phyloP scores from a whole-genome alignment of 2,329 filamentous ascomycete species.

The Alternaria atra region DNA sequence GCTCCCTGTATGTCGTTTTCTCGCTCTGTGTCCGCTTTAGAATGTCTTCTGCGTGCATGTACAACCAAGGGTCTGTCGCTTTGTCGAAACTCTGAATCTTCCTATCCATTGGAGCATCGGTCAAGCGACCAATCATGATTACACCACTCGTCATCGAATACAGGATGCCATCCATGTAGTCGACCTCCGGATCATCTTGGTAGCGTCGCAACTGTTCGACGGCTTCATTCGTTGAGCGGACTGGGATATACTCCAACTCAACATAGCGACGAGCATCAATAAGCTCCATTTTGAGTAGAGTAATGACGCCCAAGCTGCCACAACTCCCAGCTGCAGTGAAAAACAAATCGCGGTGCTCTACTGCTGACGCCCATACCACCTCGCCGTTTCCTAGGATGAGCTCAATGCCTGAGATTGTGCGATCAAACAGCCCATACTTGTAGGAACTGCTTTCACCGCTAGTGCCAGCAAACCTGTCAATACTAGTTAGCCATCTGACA shows the following conservation, averaged over 20 bases:
- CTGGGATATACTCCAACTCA: constrained; percentile 68
- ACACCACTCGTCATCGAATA: constrained; percentile 65
- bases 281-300: constrained; percentile 67
- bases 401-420: constrained; percentile 69
- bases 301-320: constrained; percentile 69
- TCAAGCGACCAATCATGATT: constrained; percentile 68
- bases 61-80: constrained; percentile 75
- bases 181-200: constrained; percentile 54
- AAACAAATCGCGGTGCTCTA: constrained; percentile 63
- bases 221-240: constrained; percentile 60
- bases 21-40: constrained; percentile 22
- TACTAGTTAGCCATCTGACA: constrained; percentile 4
- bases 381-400: constrained; percentile 69
- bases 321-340: constrained; percentile 67
- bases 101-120: constrained; percentile 55
- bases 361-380: constrained; percentile 58
- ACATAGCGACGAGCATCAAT: constrained; percentile 65
- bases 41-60: constrained; percentile 66
- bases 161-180: constrained; percentile 76
- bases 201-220: constrained; percentile 60
- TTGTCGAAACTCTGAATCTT: constrained; percentile 61
- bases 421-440: constrained; percentile 71
- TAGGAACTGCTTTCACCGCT: constrained; percentile 74
- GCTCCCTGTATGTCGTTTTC: constrained; percentile 44
- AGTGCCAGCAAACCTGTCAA: constrained; percentile 66